Base-by-base conservation (phyloP, 2,329 filamentous ascomycete species). In the Monilinia polystroma region DNA sequence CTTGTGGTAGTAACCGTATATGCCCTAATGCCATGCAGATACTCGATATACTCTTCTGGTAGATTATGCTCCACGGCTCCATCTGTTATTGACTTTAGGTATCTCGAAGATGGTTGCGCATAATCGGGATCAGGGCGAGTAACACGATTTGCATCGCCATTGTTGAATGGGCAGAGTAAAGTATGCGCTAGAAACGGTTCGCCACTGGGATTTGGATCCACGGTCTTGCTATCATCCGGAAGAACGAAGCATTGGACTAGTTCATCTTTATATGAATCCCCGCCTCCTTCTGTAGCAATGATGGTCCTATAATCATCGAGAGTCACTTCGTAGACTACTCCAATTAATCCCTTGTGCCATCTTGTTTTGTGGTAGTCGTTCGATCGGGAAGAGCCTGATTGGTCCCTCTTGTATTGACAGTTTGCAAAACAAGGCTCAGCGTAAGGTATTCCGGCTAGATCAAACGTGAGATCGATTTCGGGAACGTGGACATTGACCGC, bases 241-340 rank as follows among this genome's bases (percentile, higher is more conserved):
- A 97, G 84, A 0, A 88, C 82, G 70, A 92, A 82, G 78, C 94
- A 97, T 38, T 90, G 87, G 16, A 97, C 87, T 0, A 92, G 75
- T 14, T 97, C 86, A 75, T 98, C 93, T 66, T 89, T 82, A 80
- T 99, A 99, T n/a, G 88, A 85, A 2, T 87, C 80, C 23, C 93
- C 93, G 43, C 91, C 93, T 63, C 94, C 94, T 77, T 99, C 95
- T 6, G 93, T 97, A 6, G 89, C 89, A 68, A 98, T 89, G 72
- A 99, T 97, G 68, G 86, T 90, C 8, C 88, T 84, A 76, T 91
- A 99, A 79, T 99, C 95, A 54, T 84, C 78, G 23, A 84, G 80
- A 0, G 93, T 97, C 41, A 98, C 92, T 80, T 98, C 93, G 80
- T 99, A 99, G 4, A 98, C 95, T 20, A 97, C 92, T 32, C 95